Evolutionary conservation across 2,329 filamentous ascomycete species (phyloP).

Genomic region (Capronia americana): DNA sequence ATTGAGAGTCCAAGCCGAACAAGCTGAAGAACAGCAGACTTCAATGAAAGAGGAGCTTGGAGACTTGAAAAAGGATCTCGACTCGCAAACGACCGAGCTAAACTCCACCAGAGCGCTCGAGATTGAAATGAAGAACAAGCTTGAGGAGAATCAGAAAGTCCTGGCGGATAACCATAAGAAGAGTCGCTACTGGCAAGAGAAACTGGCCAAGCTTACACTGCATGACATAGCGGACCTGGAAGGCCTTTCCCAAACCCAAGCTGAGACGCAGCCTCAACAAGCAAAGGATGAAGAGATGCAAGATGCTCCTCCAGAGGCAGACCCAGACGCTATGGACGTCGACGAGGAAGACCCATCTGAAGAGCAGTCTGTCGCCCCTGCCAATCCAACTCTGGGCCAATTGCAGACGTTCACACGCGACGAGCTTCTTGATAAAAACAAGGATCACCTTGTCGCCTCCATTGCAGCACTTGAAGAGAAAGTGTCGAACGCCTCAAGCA

Average conservation of each 20-base stretch:
- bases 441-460: slow-evolving; percentile 66
- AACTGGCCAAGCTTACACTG: slow-evolving; percentile 79
- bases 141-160: slow-evolving; percentile 93
- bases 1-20: slow-evolving; percentile 74
- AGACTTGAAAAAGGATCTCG: slow-evolving; percentile 80
- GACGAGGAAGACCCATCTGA: slow-evolving; percentile 62
- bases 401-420: slow-evolving; percentile 81
- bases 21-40: slow-evolving; percentile 77
- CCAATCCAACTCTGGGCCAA: slow-evolving; percentile 54
- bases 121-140: slow-evolving; percentile 98
- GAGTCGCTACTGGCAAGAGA: slow-evolving; percentile 85
- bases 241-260: slow-evolving; percentile 23
- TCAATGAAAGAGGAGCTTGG: slow-evolving; percentile 81
- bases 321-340: slow-evolving; percentile 53
- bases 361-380: slow-evolving; percentile 42
- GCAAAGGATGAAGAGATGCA: slow-evolving; percentile 25
- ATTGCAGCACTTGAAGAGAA: slow-evolving; percentile 73
- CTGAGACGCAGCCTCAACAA: slow-evolving; percentile 11
- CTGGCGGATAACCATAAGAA: slow-evolving; percentile 85
- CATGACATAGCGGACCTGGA: slow-evolving; percentile 77
- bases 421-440: slow-evolving; percentile 68
- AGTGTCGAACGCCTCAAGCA: slow-evolving; percentile 77
- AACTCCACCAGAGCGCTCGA: slow-evolving; percentile 88
- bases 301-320: slow-evolving; percentile 75
- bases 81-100: slow-evolving; percentile 82